Evolutionary conservation across 208 protist genomes (phyloP), one percentile per base, ranked within the genome.

Genomic region (Leishmania tropica): DNA sequence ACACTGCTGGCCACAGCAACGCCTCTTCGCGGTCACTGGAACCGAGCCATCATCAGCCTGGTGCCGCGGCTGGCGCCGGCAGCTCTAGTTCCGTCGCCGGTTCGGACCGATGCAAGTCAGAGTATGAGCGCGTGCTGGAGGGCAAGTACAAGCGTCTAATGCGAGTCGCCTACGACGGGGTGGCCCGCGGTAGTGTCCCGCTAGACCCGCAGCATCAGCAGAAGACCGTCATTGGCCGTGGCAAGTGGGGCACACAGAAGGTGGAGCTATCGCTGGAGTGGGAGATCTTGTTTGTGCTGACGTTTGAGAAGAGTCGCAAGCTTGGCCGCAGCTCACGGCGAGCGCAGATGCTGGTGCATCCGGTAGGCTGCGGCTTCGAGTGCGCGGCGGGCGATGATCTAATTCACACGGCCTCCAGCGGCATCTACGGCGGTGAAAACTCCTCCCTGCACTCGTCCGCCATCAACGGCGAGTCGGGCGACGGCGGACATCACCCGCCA

Each of bases 241-340:
- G 94, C 45, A 91, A 91, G 75, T 96, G 91, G 89, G 86, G 87
- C 4, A 42, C 76, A 31, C 92, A 95, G 85, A 88, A 84, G 76
- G 90, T 97, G 31, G 84, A 86, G n/a, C 83, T 97, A 31, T 89
- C 90, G 45, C 78, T 97, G 28, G 92, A 97, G 87, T 97, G 94
- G 88, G 87, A 93, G 81, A 88, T 94, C 51, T 88, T 96, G 78
- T 85, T 96, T 76, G 89, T 97, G 68, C 73, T 97, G 45, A 92
- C 90, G 80, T 95, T 96, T 76, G 90, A 94, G 76, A 89, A 88
- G 85, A 89, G 83, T 47, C 75, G 86, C 35, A 75, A 78, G 1
- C 83, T 96, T 48, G 82, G 89, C 62, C 83, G 83, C 72, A 81
- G 85, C 76, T 85, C 85, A 60, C 83, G 83, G 13, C 85, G 80